Conservation (phyloP, 768 basidiomycete species). For the Trametes meyenii region DNA sequence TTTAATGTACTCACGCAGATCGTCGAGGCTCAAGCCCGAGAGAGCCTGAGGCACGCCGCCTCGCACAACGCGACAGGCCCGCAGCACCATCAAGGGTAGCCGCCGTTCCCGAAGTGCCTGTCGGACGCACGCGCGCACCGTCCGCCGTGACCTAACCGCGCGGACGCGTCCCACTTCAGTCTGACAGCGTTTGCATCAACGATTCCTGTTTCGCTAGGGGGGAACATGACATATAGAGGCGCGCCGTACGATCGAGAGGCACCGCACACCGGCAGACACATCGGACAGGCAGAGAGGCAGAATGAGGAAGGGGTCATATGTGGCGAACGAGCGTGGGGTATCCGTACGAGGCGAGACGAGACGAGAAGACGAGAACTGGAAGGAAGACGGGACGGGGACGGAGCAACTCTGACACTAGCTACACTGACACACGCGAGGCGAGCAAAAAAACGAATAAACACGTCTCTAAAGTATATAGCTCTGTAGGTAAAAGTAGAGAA, state of each 20-base stretch:
- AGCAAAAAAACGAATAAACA: not conserved
- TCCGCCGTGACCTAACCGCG: too few species aligned
- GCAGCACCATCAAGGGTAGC: too few species aligned
- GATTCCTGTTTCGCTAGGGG: not conserved
- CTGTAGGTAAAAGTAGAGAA: too few species aligned
- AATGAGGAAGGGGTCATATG: conserved; percentile 17
- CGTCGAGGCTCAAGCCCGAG: too few species aligned
- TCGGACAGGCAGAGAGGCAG: not conserved
- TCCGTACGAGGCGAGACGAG: conserved; percentile 11
- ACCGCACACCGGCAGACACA: not conserved
- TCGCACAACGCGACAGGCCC: too few species aligned
- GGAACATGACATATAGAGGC: not conserved
- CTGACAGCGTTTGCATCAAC: not conserved
- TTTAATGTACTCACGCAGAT: too few species aligned
- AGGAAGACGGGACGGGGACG: conserved; percentile 5
- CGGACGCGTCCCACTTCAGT: not conserved
- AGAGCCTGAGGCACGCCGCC: too few species aligned
- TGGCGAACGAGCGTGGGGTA: conserved; percentile 26
- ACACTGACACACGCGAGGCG: too few species aligned
- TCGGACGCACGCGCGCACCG: not conserved
- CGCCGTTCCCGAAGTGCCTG: too few species aligned
- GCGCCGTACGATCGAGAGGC: too few species aligned
- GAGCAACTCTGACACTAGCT: too few species aligned
- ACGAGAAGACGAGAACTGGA: not conserved
- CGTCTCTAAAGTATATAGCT: conserved; percentile 4